These are phyloP conservation scores for Chaetomium globosum DNA, from an alignment of 2,329 filamentous ascomycete genomes.

Conservation along the genomic window DNA sequence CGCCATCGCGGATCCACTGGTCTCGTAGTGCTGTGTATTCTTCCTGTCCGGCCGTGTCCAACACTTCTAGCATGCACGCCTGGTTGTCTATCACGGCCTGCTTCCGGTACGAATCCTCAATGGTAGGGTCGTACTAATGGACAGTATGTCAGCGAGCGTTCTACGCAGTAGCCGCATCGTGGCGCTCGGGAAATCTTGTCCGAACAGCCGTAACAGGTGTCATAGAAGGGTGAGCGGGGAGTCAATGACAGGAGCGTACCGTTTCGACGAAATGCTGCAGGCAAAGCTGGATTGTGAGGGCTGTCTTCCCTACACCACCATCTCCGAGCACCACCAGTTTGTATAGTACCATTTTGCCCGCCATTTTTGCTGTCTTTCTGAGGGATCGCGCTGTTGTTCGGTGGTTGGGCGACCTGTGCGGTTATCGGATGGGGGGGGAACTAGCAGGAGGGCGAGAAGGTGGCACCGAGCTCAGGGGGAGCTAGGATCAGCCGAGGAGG, in stretches of 20 bases:
- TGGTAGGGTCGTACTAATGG: constrained; percentile 77
- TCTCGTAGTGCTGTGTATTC: constrained; percentile 96
- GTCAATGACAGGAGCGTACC: constrained; percentile 49
- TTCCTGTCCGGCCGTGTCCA: constrained; percentile 97
- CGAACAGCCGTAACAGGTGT: background rate
- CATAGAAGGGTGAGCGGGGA: background rate
- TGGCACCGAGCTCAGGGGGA: constrained; percentile 28
- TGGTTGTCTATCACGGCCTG: constrained; percentile 91
- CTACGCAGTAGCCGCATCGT: constrained; percentile 18
- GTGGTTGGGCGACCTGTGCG: constrained; percentile 9
- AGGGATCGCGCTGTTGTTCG: constrained; percentile 15
- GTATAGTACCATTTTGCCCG: constrained; percentile 93
- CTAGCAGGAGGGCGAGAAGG: constrained; percentile 20
- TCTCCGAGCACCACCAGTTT: constrained; percentile 95
- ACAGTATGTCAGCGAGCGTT: constrained; percentile 28
- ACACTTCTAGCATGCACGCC: constrained; percentile 95
- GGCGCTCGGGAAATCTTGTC: constrained; percentile 8
- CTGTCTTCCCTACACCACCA: constrained; percentile 91
- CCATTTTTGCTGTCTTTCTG: constrained; percentile 58
- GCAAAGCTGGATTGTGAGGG: constrained; percentile 93
- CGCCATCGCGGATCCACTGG: constrained; percentile 97
- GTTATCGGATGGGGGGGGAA: constrained; percentile 25
- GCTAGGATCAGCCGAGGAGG: constrained; percentile 32
- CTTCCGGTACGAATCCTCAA: constrained; percentile 86
- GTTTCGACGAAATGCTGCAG: constrained; percentile 98